Conservation (phyloP, 495 filamentous ascomycete genomes). For the Talaromyces proteolyticus region DNA sequence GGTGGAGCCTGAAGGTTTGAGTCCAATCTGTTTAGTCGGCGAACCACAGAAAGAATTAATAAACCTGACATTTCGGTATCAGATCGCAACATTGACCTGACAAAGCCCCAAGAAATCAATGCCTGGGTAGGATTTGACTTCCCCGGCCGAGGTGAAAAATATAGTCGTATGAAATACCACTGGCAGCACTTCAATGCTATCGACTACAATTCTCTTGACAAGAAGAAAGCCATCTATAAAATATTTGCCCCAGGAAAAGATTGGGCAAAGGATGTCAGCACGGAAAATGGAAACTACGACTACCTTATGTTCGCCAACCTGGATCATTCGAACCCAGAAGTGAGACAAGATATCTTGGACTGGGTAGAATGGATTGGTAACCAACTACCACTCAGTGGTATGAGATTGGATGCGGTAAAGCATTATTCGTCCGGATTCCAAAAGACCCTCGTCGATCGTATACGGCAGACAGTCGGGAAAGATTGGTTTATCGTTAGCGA, state of each 20-base stretch:
- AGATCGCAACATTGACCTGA: conserved; percentile 53
- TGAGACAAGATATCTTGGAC: conserved; percentile 53
- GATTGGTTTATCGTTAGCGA: conserved; percentile 68
- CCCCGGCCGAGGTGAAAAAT: conserved; percentile 48
- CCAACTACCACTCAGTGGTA: conserved; percentile 54
- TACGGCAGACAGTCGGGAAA: conserved; percentile 41
- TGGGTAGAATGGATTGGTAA: conserved; percentile 65
- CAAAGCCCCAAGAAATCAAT: conserved; percentile 55
- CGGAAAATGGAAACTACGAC: conserved; percentile 67
- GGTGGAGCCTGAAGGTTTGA: conserved; percentile 49
- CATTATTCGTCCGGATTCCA: conserved; percentile 65
- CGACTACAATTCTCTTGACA: conserved; percentile 57
- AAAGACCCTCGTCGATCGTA: conserved; percentile 47
- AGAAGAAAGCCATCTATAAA: conserved; percentile 61
- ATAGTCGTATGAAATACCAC: conserved; percentile 59
- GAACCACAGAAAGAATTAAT: background rate
- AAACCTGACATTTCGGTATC: background rate
- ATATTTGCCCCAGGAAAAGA: conserved; percentile 56
- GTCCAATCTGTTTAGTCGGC: background rate
- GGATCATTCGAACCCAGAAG: conserved; percentile 62
- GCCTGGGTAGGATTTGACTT: conserved; percentile 68
- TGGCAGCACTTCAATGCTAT: conserved; percentile 68
- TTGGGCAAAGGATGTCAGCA: conserved; percentile 61
- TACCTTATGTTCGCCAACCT: conserved; percentile 65
- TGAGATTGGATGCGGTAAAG: conserved; percentile 70